Base-by-base conservation (phyloP, 768 basidiomycete genomes). In the Collybia sp. region DNA sequence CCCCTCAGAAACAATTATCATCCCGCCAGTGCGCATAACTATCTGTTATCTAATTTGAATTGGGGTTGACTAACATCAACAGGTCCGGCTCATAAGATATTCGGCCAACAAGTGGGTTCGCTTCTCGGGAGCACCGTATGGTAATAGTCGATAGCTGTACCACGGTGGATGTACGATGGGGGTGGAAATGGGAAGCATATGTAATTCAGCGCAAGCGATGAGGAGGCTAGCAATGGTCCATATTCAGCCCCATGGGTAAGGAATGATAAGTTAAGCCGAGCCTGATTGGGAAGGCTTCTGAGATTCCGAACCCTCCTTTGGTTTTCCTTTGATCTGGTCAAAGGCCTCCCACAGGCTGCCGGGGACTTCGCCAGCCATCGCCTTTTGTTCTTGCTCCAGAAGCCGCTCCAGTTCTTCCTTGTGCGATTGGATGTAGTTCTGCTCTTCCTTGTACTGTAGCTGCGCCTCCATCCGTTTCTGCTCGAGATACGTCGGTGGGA, bases 401-500 rank as follows among this genome's bases (percentile, higher is more conserved):
- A 69, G 43, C 43, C 50, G 53, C 57, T 76, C 74, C 43, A 77
- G 62, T 42, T 76, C 71, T 31, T 69, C 75, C 53, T 65, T 67
- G 46, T 79, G 68, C 19, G 69, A 62, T 19, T 55, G 55, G 31
- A 79, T 66, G 46, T 79, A 76, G 47, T 73, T 71, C 59, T 73
- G 74, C 50, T 79, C 78, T 31, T 75, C 70, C 40, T 53, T 50
- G 48, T 77, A 80, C 46, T 73, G 71, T 36, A 62, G 48, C 53
- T 79, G 78, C 1, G 78, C 77, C 49, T 80, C 76, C 31, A 59
- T 55, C 6, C 77, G 73, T 48, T 77, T 78, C 52, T 67, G 69
- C 51, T 80, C 78, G 16, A 80, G 69, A 51, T 79, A 79, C 2
- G 77, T 78, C 1, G 66, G 69, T 0, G 78, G 76, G 12, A 70